Base-by-base conservation (phyloP, 192 early-diverging fungal genomes). In the Thamnidium elegans region DNA sequence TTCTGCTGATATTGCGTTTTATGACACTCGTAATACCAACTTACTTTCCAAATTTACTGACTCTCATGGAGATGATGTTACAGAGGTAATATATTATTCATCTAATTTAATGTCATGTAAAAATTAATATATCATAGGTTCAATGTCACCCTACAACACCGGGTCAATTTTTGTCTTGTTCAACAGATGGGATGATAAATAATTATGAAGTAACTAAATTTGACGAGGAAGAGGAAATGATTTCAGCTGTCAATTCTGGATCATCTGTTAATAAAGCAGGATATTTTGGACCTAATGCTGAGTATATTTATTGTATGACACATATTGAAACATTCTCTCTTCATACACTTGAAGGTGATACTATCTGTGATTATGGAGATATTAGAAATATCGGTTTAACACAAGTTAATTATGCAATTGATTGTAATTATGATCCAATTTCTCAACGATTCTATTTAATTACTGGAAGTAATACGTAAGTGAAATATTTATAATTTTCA, bases 311-410 rank as follows among this genome's bases (percentile, higher is more conserved):
- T 65, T 85, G 83, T 45, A 72, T 92, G 11, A 96, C 88, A 31
- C 95, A 98, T 67, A 87, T 93, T 66, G 94, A 99, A 71, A 97
- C 95, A 0, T 84, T 97, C 23, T 87, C 90, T 44, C 66, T 97
- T 21, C 93, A 90, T 81, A 88, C 74, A 17, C 71, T 81, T n/a
- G 81, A 86, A 60, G 73, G 78, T 20, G 82, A 87, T 42, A 43
- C 75, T 4, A 67, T 89, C 50, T 81, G 79, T 52, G 78, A 90
- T 51, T 96, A 91, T 78, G 94, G 94, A 34, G 94, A 99, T 74
- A 84, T 95, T 51, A 80, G 95, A 53, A 70, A 77, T 5, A 56
- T 77, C 15, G 78, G 72, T 32, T 15, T 84, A 48, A 43, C 80
- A 43, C 67, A 75, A 3, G 69, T 94, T 15, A 90, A 97, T 63